Evolutionary conservation across 164 flowering plant species (phyloP).

Genomic region (Stephania yunnanensis): DNA sequence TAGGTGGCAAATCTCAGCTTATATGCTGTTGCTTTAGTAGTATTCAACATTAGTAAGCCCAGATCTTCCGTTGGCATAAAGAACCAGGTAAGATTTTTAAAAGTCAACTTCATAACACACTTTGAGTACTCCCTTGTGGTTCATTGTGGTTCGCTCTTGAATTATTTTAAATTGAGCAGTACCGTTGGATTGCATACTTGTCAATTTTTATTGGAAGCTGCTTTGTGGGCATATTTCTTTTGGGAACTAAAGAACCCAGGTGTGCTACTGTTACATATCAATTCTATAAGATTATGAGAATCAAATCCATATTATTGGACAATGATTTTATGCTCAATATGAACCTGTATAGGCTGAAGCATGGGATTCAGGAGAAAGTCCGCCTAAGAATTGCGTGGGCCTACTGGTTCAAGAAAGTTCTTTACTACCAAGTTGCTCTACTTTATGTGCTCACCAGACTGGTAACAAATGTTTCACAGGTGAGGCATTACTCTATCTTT

Average conservation of each 20-base stretch:
- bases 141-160: slow-evolving; percentile 5
- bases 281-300: not conserved
- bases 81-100: slow-evolving; percentile 53
- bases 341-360: slow-evolving; percentile 40
- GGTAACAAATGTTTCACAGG: slow-evolving; percentile 89
- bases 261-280: slow-evolving; percentile 15
- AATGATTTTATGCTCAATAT: not conserved
- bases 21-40: slow-evolving; percentile 66
- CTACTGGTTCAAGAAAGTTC: slow-evolving; percentile 76
- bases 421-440: slow-evolving; percentile 88
- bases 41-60: slow-evolving; percentile 40
- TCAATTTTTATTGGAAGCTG: slow-evolving; percentile 81
- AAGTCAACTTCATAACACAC: not conserved
- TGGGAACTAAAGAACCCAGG: slow-evolving; percentile 92
- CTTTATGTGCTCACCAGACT: slow-evolving; percentile 78
- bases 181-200: slow-evolving; percentile 83
- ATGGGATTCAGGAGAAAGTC: slow-evolving; percentile 24
- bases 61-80: slow-evolving; percentile 44
- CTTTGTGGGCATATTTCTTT: slow-evolving; percentile 68
- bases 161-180: slow-evolving; percentile 41
- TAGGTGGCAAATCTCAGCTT: slow-evolving; percentile 92
- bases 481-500: slow-evolving; percentile 16
- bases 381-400: slow-evolving; percentile 63
- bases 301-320: not conserved
- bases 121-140: not conserved